Conservation (phyloP, 2,329 filamentous ascomycete species). For the Zymoseptoria tritici region DNA sequence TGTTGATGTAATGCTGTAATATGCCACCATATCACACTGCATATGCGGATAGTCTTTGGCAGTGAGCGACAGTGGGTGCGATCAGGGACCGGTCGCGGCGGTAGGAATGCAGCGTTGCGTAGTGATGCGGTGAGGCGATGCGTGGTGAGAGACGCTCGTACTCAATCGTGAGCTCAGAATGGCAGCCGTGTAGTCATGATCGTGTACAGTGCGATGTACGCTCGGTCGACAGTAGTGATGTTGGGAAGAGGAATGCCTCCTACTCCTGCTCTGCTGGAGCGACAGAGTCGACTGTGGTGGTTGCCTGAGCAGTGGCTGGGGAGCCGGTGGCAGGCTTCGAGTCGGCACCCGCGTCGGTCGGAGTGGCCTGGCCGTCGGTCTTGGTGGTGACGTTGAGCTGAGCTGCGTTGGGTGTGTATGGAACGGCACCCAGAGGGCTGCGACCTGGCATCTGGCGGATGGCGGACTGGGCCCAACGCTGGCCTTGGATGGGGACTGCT, state of each 20-base stretch:
- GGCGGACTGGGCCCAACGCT: constrained; percentile 30
- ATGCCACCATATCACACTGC: constrained; percentile 20
- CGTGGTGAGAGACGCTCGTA: constrained; percentile 11
- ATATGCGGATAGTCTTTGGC: constrained; percentile 10
- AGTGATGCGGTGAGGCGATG: constrained; percentile 11
- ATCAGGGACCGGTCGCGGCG: constrained; percentile 7
- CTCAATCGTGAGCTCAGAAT: constrained; percentile 19
- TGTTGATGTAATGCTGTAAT: constrained; percentile 20
- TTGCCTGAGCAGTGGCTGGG: constrained; percentile 16
- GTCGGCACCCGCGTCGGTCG: constrained; percentile 11
- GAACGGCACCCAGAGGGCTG: constrained; percentile 20
- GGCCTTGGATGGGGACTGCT: constrained; percentile 27
- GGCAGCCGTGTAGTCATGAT: constrained; percentile 22
- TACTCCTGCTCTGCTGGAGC: constrained; percentile 22
- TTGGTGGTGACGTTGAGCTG: constrained; percentile 17
- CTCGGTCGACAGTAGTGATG: constrained; percentile 20
- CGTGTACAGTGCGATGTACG: constrained; percentile 15
- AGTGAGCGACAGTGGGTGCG: constrained; percentile 17
- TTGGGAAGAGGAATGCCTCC: constrained; percentile 4
- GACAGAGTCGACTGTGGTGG: constrained; percentile 22
- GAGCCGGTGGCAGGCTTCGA: constrained; percentile 19
- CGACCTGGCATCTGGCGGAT: constrained; percentile 17
- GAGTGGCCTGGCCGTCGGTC: constrained; percentile 12
- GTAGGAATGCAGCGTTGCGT: constrained; percentile 15
- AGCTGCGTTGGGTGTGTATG: constrained; percentile 19